Conservation (phyloP, 2,329 filamentous ascomycete genomes). For the Beauveria bassiana region DNA sequence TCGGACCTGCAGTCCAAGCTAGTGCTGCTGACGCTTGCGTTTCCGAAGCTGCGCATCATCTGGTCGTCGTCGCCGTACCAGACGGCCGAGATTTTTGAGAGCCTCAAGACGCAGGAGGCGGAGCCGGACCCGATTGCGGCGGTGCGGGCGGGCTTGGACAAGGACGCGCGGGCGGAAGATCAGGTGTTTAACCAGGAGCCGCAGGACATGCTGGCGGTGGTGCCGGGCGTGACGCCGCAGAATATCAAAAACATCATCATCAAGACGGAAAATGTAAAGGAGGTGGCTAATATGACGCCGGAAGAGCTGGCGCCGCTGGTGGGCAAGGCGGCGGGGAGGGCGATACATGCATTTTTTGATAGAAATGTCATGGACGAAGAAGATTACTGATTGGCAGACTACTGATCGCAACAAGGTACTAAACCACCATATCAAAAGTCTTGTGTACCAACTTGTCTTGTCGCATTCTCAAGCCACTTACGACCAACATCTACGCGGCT, state of each 20-base stretch:
- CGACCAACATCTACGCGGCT: background rate
- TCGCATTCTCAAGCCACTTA: too few species aligned
- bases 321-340: slow-evolving; percentile 67
- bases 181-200: slow-evolving; percentile 76
- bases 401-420: background rate
- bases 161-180: slow-evolving; percentile 49
- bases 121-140: slow-evolving; percentile 89
- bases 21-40: slow-evolving; percentile 85
- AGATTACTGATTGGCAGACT: slow-evolving; percentile 14
- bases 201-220: slow-evolving; percentile 79
- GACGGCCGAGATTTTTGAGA: slow-evolving; percentile 93
- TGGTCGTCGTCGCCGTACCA: slow-evolving; percentile 93
- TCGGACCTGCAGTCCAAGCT: slow-evolving; percentile 86
- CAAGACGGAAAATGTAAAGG: slow-evolving; percentile 66
- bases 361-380: slow-evolving; percentile 49
- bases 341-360: slow-evolving; percentile 77
- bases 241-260: slow-evolving; percentile 66
- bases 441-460: too few species aligned
- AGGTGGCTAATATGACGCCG: slow-evolving; percentile 79
- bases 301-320: slow-evolving; percentile 66
- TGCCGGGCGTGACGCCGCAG: slow-evolving; percentile 78
- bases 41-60: slow-evolving; percentile 81
- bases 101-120: slow-evolving; percentile 79
- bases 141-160: slow-evolving; percentile 67
- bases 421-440: too few species aligned